A percentile compares a stretch with the other conserved stretches of the same genome.
These are phyloP conservation scores for Isabelozyma pseudorhagii DNA, from an alignment of 805 yeast species.

Conservation along the genomic window DNA sequence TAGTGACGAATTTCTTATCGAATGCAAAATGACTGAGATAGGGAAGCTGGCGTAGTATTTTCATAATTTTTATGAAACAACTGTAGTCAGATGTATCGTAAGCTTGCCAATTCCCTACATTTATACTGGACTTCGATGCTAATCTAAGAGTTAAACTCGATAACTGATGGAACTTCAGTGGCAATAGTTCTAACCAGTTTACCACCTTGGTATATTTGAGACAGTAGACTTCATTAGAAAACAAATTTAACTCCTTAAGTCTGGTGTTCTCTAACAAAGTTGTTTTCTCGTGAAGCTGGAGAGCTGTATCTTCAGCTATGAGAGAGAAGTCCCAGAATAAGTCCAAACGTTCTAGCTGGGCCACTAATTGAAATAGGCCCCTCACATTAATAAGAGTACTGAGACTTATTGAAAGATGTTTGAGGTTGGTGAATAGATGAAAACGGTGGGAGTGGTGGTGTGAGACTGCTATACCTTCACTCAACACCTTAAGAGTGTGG, in stretches of 20 bases:
- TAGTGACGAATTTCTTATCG: not conserved
- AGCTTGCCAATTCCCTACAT: conserved; percentile 1
- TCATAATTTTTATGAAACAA: not conserved
- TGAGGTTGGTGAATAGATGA: conserved; percentile 5
- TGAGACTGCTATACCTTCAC: not conserved
- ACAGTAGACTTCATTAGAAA: conserved; percentile 10
- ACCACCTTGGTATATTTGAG: conserved; percentile 5
- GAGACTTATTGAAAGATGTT: conserved; percentile 14
- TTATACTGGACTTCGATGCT: conserved; percentile 2
- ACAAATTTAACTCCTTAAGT: conserved; percentile 9
- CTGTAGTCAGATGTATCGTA: not conserved
- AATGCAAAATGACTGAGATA: not conserved
- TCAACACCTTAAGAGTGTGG: conserved; percentile 14
- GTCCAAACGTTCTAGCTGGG: conserved; percentile 13
- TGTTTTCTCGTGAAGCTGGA: not conserved
- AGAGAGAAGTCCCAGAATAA: conserved; percentile 15
- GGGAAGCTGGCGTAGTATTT: not conserved
- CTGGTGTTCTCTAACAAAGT: not conserved
- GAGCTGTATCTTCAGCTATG: not conserved
- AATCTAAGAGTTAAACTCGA: conserved; percentile 6
- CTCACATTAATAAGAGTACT: conserved; percentile 9
- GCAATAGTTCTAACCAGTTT: conserved; percentile 1
- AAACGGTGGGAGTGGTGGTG: not conserved
- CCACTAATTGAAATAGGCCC: not conserved
- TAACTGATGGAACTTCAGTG: conserved; percentile 1